phyloP scores from a whole-genome alignment of 257 asterid species.

The Nicotiana tabacum region DNA sequence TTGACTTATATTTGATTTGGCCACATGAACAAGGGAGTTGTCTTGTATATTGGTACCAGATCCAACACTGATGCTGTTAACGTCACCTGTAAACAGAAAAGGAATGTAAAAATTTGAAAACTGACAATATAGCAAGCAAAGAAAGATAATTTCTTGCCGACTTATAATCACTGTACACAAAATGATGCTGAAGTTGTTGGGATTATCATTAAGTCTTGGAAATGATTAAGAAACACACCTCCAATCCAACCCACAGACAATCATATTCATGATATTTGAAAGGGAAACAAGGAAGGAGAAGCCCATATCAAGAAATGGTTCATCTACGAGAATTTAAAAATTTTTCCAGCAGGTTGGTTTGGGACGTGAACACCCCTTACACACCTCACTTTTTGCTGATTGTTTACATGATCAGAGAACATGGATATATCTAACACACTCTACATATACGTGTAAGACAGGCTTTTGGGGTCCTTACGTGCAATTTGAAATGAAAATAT shows the following conservation, averaged over 20 bases:
- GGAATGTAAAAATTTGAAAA: background rate
- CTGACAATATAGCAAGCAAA: background rate
- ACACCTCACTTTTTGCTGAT: background rate
- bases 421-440: background rate
- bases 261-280: background rate
- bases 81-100: constrained; percentile 50
- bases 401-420: background rate
- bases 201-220: background rate
- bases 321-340: background rate
- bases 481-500: background rate
- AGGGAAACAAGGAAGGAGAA: background rate
- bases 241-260: background rate
- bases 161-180: background rate
- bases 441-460: background rate
- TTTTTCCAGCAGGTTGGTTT: background rate
- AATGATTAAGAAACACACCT: background rate
- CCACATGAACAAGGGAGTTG: constrained; percentile 81
- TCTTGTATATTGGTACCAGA: constrained; percentile 81
- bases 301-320: background rate
- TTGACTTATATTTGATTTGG: constrained; percentile 63
- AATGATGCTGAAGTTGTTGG: background rate
- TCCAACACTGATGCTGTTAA: constrained; percentile 63
- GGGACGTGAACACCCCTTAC: background rate
- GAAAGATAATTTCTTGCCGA: background rate
- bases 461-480: background rate